Base-by-base conservation (phyloP, 75 land plant genomes). In the Pseudotsuga menziesii region DNA sequence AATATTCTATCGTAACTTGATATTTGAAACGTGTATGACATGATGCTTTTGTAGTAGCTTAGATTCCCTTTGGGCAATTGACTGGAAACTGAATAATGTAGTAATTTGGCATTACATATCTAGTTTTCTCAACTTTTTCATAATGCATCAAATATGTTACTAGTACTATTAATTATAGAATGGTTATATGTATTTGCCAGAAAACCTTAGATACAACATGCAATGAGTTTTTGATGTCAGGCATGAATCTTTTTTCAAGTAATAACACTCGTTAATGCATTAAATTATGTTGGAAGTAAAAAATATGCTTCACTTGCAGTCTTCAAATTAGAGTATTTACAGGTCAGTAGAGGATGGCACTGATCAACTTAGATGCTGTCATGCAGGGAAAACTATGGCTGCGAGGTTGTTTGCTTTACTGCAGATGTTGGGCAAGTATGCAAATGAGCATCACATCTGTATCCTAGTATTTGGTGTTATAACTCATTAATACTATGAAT, bases 381-480 rank as follows among this genome's bases (percentile, higher is more conserved):
- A 75, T 87, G 74, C 91, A 97, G 99, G 85, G 99, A 97, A 81
- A 94, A 97, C 62, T 97, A 97, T 91, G 99, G 95, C 25, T 94
- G 99, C 78, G 99, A 97, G 64, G 99, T 97, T 64, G 95, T 97
- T 22, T 97, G 99, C 82, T 94, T 97, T 78, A 97, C 98, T 77
- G 99, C 99, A 48, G 99, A 97, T 85, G 95, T 97, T 84, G 99
- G 99, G 26, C 99, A 97, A 80, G 99, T 97, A 94, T 69, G 81
- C 1, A 29, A 29, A 29, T 29, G 32, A 29, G 32, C 32, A 29
- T 29, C 1, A 1, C 1, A 29, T 29, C 32, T 29, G 32, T 29
- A 29, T 29, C 32, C 32, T 29, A 29, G 32, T 29, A 29, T 29
- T 29, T 29, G 32, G 32, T 29, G 32, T 1, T 29, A 29, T 29